Evolutionary conservation across 768 basidiomycete genomes (phyloP), one percentile per base, ranked within the genome.

Genomic region (Leucogyrophana mollusca): DNA sequence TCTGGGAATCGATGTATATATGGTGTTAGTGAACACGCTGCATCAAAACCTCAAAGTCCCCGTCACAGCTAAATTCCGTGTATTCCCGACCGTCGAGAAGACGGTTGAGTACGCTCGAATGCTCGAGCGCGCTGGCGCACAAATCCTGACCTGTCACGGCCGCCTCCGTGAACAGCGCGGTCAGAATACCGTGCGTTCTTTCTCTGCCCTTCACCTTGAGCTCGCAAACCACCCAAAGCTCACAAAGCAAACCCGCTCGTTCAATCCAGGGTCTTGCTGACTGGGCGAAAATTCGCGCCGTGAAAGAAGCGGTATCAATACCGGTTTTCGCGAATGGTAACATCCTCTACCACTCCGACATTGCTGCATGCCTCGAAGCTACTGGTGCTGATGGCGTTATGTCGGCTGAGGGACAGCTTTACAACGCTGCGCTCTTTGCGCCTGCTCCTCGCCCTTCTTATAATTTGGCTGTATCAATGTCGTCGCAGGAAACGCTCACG

Each of bases 251-350:
- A n/a, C n/a, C n/a, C n/a, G n/a, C n/a, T n/a, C n/a, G n/a, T n/a
- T n/a, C n/a, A n/a, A n/a, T n/a, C n/a, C 54, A 88, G 85, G 94
- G 94, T 14, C 65, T 94, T 9, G 93, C 93, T 5, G 90, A 91
- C 56, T 96, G 90, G 88, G 71, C 70, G 20, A 86, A 96, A 65
- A 97, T 99, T 59, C 79, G 78, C 7, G 90, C 91, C 0, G 93
- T 99, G 56, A 96, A 94, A 64, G 66, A 87, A 55, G 89, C 90
- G 1, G 90, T 98, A 30, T 82, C 80, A 1, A 80, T 99, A 0
- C 95, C 94, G 3, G 94, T 99, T 4, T 90, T 99, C 62, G 94
- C 95, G 0, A 99, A 99, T 64, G 96, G 96, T 22, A 98, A 97
- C 64, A 81, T 97, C 49, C 82, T 97, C 10, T 91, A 85, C 63